These are phyloP conservation scores for Colletotrichum coccodes DNA, from an alignment of 2,329 filamentous ascomycete genomes.

Conservation along the genomic window DNA sequence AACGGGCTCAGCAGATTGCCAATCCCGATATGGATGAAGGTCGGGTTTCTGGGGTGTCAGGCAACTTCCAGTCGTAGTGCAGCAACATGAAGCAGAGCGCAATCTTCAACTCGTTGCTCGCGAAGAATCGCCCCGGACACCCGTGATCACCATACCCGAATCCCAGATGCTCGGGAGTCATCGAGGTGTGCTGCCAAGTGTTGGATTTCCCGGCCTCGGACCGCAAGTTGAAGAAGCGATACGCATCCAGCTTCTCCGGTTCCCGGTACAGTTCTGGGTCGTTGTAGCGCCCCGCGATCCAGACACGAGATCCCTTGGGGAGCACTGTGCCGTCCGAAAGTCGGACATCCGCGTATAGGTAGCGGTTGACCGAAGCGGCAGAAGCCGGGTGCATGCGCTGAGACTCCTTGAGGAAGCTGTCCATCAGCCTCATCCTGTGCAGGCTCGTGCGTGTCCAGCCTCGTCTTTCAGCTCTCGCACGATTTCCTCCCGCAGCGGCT, in stretches of 20 bases:
- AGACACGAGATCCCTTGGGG: too few species aligned
- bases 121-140: constrained; percentile 50
- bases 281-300: too few species aligned
- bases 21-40: neutral
- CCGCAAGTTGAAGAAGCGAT: constrained; percentile 31
- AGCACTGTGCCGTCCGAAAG: too few species aligned
- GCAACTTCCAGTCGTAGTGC: constrained; percentile 40
- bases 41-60: neutral
- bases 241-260: constrained; percentile 34
- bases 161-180: constrained; percentile 37
- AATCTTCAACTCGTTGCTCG: constrained; percentile 47
- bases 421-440: too few species aligned
- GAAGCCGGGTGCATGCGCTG: too few species aligned
- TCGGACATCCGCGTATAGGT: too few species aligned
- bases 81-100: constrained; percentile 41
- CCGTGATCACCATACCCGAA: constrained; percentile 49
- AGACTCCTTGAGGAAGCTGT: too few species aligned
- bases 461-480: constrained; percentile 36
- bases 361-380: too few species aligned
- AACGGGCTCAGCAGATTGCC: too few species aligned
- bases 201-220: neutral
- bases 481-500: constrained; percentile 6
- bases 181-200: constrained; percentile 41
- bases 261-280: constrained; percentile 30
- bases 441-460: too few species aligned